Base-by-base conservation (phyloP, 441 rosid genomes). In the Metrosideros polymorpha region DNA sequence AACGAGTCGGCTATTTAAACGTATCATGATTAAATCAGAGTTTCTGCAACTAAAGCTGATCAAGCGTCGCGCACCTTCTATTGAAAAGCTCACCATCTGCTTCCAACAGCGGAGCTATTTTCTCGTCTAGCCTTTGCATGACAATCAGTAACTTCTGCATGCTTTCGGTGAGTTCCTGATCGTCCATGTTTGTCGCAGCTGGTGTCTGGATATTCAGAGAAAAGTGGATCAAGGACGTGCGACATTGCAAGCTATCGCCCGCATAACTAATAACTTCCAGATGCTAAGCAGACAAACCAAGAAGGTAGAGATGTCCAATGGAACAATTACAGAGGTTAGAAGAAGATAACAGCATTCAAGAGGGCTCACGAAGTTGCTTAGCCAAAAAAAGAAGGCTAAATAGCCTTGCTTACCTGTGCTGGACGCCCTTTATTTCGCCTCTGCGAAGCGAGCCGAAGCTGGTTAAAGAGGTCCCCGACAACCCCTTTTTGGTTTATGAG, bases 391-490 rank as follows among this genome's bases (percentile, higher is more conserved):
- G 42, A 24, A 18, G 42, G 35, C 35, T 49, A 4, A 29, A 18
- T n/a, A 49, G 49, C 43, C 6, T 55, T 18, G 17, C 95, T 91
- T 91, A 96, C 98, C 90, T 97, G 99, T 89, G 99, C 99, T 82
- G 99, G 99, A 59, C 93, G 98, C 49, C 91, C 94, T 89, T 91
- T 88, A 84, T 88, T 92, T 90, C 94, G 89, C 90, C 99, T 92
- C 90, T 96, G 99, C 71, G 92, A 92, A 86, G 99, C 96, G 85
- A 97, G 96, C 71, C 98, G 92, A 59, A 95, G 98, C 91, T 96
- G 99, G 89, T 97, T 95, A 89, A 95, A 95, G 84, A 95, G 99
- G 93, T 95, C 99, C 61, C 98, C 99, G 19, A 94, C 94, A 87
- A 94, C 92, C 90, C 96, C 99, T 87, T 97, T 97, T 88, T 93